Evolutionary conservation across 2,329 filamentous ascomycete genomes (phyloP).

Genomic region (Colletotrichum acutatum): DNA sequence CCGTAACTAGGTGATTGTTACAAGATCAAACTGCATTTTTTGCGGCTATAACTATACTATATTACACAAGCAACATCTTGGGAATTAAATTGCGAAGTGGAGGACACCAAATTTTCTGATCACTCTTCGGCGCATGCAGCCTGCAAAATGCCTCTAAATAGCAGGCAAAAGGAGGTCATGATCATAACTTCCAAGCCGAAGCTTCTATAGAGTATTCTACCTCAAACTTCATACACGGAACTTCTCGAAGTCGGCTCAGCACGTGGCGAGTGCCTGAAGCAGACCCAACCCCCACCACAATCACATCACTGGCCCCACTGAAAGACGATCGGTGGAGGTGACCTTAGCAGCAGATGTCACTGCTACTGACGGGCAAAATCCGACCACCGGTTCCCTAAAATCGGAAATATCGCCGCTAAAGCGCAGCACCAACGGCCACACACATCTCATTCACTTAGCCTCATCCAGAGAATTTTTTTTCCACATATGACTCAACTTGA

Average conservation of each 20-base stretch:
- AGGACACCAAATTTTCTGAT: not conserved
- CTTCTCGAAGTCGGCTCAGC: not conserved
- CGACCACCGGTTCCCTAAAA: not conserved
- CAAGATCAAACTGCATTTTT: too few species aligned
- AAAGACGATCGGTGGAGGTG: constrained; percentile 13
- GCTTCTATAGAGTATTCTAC: not conserved
- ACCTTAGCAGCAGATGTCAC: constrained; percentile 5
- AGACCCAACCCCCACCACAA: not conserved
- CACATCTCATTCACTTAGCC: constrained; percentile 6
- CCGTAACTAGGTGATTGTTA: not conserved
- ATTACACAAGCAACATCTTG: not conserved
- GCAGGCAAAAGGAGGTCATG: not conserved
- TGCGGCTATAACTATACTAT: not conserved
- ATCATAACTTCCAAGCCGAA: not conserved
- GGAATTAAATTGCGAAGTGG: not conserved
- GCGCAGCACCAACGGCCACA: not conserved
- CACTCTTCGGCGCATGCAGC: not conserved
- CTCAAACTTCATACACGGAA: not conserved
- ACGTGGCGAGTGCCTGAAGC: not conserved
- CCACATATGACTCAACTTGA: constrained; percentile 32
- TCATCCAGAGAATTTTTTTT: constrained; percentile 29
- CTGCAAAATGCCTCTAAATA: not conserved
- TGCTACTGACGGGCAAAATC: constrained; percentile 5
- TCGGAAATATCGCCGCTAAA: constrained; percentile 24
- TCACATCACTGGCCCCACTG: constrained; percentile 21